phyloP scores from a whole-genome alignment of 805 yeast genomes.

The Saccharomycopsis javanensis region DNA sequence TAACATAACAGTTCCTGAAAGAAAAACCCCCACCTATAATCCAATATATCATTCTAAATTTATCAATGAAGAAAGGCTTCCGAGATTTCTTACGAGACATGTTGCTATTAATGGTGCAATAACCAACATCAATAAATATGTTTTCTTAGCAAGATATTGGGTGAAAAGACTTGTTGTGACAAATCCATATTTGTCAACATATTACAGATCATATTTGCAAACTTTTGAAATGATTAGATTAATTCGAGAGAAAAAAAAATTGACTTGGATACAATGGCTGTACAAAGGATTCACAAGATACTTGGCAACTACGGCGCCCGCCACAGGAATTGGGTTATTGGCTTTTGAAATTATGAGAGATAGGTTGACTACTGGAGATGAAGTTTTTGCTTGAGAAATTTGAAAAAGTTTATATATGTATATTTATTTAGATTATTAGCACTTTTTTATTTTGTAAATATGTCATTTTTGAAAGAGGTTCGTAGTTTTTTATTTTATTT shows the following conservation, averaged over 20 bases:
- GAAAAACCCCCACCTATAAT: conserved; percentile 16
- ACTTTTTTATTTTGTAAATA: neutral
- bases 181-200: conserved; percentile 28
- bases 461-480: neutral
- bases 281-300: conserved; percentile 72
- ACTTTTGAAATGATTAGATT: conserved; percentile 54
- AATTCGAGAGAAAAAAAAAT: conserved; percentile 43
- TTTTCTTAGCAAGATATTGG: conserved; percentile 18
- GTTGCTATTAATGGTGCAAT: neutral
- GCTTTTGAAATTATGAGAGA: conserved; percentile 74
- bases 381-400: neutral
- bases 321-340: conserved; percentile 77
- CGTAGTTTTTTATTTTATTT: neutral
- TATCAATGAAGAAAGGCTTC: conserved; percentile 10
- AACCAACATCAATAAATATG: conserved; percentile 4
- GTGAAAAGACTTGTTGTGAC: conserved; percentile 23
- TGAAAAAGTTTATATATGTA: neutral
- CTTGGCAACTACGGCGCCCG: conserved; percentile 71
- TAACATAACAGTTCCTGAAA: conserved; percentile 16
- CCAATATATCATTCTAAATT: conserved; percentile 6
- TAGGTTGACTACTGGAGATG: conserved; percentile 20
- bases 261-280: conserved; percentile 53
- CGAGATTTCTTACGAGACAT: conserved; percentile 7
- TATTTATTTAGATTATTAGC: neutral
- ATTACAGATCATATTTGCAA: conserved; percentile 68